phyloP scores from a whole-genome alignment of 331 rosid genomes.

The Saraca asoca region DNA sequence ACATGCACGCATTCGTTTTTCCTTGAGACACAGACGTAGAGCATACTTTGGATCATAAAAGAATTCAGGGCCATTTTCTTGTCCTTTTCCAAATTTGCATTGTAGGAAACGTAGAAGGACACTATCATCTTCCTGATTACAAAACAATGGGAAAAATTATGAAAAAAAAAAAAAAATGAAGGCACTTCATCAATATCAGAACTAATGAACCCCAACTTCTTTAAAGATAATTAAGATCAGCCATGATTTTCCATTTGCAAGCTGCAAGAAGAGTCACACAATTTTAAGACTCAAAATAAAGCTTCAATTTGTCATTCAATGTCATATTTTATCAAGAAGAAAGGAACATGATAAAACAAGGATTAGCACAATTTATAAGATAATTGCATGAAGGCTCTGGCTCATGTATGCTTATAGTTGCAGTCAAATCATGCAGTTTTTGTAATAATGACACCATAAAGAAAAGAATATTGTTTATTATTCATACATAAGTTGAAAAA shows the following conservation, averaged over 20 bases:
- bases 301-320: slow-evolving; percentile 14
- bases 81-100: slow-evolving; percentile 95
- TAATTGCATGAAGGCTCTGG: slow-evolving; percentile 15
- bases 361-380: slow-evolving; percentile 8
- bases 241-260: slow-evolving; percentile 10
- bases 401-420: neutral
- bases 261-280: slow-evolving; percentile 24
- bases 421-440: slow-evolving; percentile 22
- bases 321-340: slow-evolving; percentile 16
- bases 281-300: slow-evolving; percentile 20
- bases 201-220: slow-evolving; percentile 1
- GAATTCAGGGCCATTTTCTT: slow-evolving; percentile 87
- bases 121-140: slow-evolving; percentile 88
- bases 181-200: slow-evolving; percentile 16
- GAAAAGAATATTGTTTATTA: neutral
- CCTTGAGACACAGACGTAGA: slow-evolving; percentile 95
- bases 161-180: slow-evolving; percentile 27
- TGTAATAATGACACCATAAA: neutral
- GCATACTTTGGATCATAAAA: slow-evolving; percentile 99
- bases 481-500: slow-evolving; percentile 11
- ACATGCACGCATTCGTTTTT: slow-evolving; percentile 96
- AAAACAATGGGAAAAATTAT: too few species aligned
- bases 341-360: neutral
- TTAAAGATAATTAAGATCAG: slow-evolving; percentile 25
- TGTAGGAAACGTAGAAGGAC: slow-evolving; percentile 85